Base-by-base conservation (phyloP, 2,329 filamentous ascomycete species). In the Diaporthe destruens region DNA sequence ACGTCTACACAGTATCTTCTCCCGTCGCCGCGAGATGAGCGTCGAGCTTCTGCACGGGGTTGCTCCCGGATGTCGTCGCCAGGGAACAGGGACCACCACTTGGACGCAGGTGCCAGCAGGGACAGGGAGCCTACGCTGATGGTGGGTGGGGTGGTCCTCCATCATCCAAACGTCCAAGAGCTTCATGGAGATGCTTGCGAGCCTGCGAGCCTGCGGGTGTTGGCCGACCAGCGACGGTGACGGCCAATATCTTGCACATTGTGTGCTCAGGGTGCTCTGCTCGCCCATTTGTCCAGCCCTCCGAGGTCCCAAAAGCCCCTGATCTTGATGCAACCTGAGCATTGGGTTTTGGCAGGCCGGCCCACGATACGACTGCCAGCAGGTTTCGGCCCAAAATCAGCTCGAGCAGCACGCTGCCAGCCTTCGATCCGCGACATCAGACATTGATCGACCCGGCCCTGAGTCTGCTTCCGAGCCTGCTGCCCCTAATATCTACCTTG, bases 321-420 rank as follows among this genome's bases (percentile, higher is more conserved):
- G 61, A 66, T 66, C 47, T 53, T 66, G 61, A 66, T 66, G 61
- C 61, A 66, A 66, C 61, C 44, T 47, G 61, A 66, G 32, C 61
- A 53, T 66, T 39, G 61, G 36, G 61, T 53, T 65, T 65, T 66
- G 61, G 39, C 59, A 63, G 42, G 59, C 59, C 18, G 25, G 59
- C 6, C 20, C 23, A 49, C 25, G 25, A 49, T 44, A 49, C 29
- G 61, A 25, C 44, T 18, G 44, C 14, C 44, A 66, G 12, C 61
- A 66, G 61, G 61, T 53, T 66, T 66, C 61, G 61, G 32, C 9
- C 29, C 23, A 51, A 20, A n/a, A 20, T 54, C 25, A 32, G 53
- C 32, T 49, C 42, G 25, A 32, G 49, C 59, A 11, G 42, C 18
- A 18, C 36, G n/a, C 56, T 59, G n/a, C 34, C 34, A 42, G 12